A percentile compares a stretch with the other conserved stretches of the same genome.
These are phyloP conservation scores for Lachancea dasiensis DNA, from an alignment of 805 yeast species.

Conservation along the genomic window DNA sequence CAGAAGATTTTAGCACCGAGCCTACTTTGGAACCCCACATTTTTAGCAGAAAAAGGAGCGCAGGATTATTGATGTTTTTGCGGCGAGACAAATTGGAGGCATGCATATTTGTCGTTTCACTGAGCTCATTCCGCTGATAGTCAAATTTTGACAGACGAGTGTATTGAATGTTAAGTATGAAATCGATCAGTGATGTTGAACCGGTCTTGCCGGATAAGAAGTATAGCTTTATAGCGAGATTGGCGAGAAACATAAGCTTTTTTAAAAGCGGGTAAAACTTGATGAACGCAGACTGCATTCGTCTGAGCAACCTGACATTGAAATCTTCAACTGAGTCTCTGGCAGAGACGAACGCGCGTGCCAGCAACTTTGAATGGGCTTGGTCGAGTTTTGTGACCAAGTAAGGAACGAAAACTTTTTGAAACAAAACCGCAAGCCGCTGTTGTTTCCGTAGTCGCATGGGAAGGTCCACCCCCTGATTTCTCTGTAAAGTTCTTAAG, in stretches of 20 bases:
- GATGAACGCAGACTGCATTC: slow-evolving; percentile 39
- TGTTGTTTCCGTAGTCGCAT: slow-evolving; percentile 44
- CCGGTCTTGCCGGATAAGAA: slow-evolving; percentile 63
- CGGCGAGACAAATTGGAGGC: not conserved
- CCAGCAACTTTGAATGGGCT: slow-evolving; percentile 54
- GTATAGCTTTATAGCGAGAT: slow-evolving; percentile 53
- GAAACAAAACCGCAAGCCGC: slow-evolving; percentile 47
- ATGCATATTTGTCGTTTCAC: not conserved
- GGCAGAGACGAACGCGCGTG: slow-evolving; percentile 39
- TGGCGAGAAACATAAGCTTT: slow-evolving; percentile 40
- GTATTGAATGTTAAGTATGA: slow-evolving; percentile 55
- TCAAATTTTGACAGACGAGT: slow-evolving; percentile 35
- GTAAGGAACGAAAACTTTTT: slow-evolving; percentile 62
- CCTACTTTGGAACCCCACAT: slow-evolving; percentile 1
- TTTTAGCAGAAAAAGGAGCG: slow-evolving; percentile 1
- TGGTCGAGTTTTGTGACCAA: slow-evolving; percentile 61
- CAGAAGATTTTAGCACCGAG: slow-evolving; percentile 1
- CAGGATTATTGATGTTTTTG: slow-evolving; percentile 1
- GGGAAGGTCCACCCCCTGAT: slow-evolving; percentile 32
- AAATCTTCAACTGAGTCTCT: not conserved
- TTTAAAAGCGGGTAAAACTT: slow-evolving; percentile 57
- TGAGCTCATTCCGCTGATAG: slow-evolving; percentile 3
- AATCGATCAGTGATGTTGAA: slow-evolving; percentile 58
- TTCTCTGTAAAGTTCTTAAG: slow-evolving; percentile 8
- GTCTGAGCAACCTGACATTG: not conserved